These are phyloP conservation scores for Didymosphaeria variabile DNA, from an alignment of 2,329 filamentous ascomycete genomes.

Conservation along the genomic window DNA sequence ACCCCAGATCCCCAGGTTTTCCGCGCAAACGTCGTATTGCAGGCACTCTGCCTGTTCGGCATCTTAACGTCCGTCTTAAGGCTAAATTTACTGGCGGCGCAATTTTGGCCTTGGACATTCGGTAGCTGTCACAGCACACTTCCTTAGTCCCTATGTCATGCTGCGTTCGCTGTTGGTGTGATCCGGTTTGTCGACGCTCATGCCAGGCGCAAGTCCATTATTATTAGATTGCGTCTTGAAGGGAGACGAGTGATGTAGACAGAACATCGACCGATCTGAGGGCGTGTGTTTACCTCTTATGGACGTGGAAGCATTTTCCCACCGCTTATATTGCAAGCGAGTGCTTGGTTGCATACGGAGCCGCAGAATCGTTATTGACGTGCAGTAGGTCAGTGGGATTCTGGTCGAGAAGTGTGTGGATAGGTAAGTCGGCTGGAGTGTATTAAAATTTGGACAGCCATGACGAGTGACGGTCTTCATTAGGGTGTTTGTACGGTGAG, in stretches of 20 bases:
- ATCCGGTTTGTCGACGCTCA: constrained; percentile 18
- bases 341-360: constrained; percentile 20
- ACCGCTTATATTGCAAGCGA: constrained; percentile 24
- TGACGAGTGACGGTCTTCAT: background rate
- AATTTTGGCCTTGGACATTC: background rate
- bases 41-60: constrained; percentile 22
- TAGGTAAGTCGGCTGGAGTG: background rate
- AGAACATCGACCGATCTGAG: background rate
- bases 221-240: constrained; percentile 4
- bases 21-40: constrained; percentile 1
- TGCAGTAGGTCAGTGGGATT: constrained; percentile 5
- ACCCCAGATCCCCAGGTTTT: constrained; percentile 29
- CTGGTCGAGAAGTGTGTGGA: background rate
- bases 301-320: background rate
- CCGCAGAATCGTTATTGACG: constrained; percentile 24
- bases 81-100: constrained; percentile 16
- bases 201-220: constrained; percentile 16
- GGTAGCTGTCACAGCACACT: background rate
- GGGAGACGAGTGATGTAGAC: background rate
- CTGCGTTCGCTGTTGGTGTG: constrained; percentile 7
- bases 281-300: background rate
- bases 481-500: background rate
- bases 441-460: background rate
- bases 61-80: constrained; percentile 27
- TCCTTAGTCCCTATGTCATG: background rate